Conservation (phyloP, 2,329 filamentous ascomycete species). For the Trichoderma sp. region DNA sequence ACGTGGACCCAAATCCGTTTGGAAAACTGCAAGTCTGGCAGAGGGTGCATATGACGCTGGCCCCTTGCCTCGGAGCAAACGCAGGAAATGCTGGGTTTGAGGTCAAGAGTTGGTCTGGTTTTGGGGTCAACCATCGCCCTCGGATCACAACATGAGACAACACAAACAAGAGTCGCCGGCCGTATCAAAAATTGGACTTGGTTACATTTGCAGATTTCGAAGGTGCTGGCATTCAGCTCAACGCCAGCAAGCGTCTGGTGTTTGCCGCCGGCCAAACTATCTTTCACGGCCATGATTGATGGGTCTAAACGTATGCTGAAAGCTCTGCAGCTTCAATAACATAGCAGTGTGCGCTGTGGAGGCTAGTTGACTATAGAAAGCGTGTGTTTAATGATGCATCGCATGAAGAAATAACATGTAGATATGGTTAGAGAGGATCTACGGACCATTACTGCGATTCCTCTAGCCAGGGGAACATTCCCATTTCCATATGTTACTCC, state of each 20-base stretch:
- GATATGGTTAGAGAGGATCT: background rate
- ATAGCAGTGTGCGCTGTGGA: background rate
- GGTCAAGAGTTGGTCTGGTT: background rate
- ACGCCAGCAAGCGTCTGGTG: no score
- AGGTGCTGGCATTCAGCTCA: no score
- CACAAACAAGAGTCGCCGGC: background rate
- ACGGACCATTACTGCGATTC: rapidly evolving
- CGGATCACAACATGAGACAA: background rate
- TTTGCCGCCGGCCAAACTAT: no score
- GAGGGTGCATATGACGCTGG: background rate
- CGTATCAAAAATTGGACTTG: no score
- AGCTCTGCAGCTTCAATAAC: no score
- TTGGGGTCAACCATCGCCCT: background rate
- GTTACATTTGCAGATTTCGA: no score
- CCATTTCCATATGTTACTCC: background rate
- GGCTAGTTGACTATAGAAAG: background rate
- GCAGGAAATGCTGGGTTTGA: background rate
- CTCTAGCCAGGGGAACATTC: background rate
- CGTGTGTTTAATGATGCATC: background rate
- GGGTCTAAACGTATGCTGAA: no score
- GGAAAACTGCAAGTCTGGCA: background rate
- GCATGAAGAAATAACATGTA: no score
- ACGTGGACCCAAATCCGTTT: background rate
- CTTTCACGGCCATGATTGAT: no score
- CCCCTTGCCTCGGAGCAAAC: background rate